Percentiles rank a stretch among this genome's conserved stretches.
These are phyloP conservation scores for Clavispora fructus DNA, from an alignment of 805 yeast genomes.

Conservation along the genomic window DNA sequence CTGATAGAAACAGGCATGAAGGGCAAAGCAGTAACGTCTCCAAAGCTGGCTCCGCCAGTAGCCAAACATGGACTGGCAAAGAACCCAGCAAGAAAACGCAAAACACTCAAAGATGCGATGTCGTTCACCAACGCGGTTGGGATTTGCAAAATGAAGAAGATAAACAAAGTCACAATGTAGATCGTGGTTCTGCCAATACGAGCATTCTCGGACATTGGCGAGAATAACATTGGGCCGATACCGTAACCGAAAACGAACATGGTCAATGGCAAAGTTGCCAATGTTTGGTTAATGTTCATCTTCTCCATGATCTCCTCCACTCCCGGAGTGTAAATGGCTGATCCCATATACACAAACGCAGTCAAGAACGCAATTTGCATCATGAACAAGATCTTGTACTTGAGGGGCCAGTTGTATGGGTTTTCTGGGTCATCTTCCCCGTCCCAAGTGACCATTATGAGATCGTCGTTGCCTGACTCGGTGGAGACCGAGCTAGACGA, in stretches of 20 bases:
- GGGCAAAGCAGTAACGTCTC: conserved; percentile 42
- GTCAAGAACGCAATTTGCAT: conserved; percentile 41
- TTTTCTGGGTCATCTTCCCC: conserved; percentile 48
- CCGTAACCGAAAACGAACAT: conserved; percentile 58
- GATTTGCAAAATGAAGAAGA: conserved; percentile 48
- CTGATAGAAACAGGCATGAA: conserved; percentile 43
- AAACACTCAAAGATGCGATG: conserved; percentile 44
- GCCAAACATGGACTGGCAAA: conserved; percentile 53
- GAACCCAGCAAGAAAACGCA: conserved; percentile 50
- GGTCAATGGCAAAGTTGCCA: conserved; percentile 47
- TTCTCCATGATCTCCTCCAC: conserved; percentile 38
- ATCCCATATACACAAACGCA: conserved; percentile 48
- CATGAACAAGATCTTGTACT: conserved; percentile 34
- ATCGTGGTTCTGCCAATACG: conserved; percentile 47
- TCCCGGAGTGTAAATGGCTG: conserved; percentile 54
- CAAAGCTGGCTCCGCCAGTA: conserved; percentile 54
- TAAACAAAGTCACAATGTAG: conserved; percentile 41
- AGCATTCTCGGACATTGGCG: conserved; percentile 55
- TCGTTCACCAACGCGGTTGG: conserved; percentile 48
- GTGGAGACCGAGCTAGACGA: neutral
- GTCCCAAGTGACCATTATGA: conserved; percentile 25
- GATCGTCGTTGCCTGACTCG: neutral
- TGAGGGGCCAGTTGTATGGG: conserved; percentile 53
- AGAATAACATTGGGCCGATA: conserved; percentile 51
- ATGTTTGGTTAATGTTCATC: conserved; percentile 38